phyloP scores from a whole-genome alignment of 495 filamentous ascomycete genomes.

The Entonaema liquescens region DNA sequence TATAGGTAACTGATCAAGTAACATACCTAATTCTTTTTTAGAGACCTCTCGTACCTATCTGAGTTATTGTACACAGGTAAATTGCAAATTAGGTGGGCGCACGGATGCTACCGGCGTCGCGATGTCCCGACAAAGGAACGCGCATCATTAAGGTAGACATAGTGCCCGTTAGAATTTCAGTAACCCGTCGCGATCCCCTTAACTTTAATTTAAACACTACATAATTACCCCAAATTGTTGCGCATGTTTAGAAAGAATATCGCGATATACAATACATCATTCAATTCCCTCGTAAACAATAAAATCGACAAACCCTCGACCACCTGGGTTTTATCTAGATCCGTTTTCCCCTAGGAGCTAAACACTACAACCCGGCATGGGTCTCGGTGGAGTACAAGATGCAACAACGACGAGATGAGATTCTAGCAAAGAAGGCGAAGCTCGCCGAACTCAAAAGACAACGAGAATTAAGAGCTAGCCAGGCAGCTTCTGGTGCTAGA shows the following conservation, averaged over 20 bases:
- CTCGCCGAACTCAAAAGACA: constrained; percentile 95
- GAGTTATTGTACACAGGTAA: neutral
- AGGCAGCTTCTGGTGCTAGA: constrained; percentile 67
- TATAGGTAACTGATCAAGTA: neutral
- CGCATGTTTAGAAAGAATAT: too few species aligned
- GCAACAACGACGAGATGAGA: constrained; percentile 91
- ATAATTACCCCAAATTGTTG: too few species aligned
- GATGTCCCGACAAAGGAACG: constrained; percentile 33
- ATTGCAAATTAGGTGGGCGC: constrained; percentile 9
- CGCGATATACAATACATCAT: neutral
- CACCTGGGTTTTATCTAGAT: neutral
- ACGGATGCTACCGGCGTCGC: constrained; percentile 28
- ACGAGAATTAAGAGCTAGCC: constrained; percentile 79
- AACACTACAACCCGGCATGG: constrained; percentile 47
- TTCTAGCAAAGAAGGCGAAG: constrained; percentile 90
- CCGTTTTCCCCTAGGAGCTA: neutral
- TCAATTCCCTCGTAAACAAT: neutral
- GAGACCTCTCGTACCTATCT: constrained; percentile 4
- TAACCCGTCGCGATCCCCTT: neutral
- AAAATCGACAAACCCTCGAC: neutral
- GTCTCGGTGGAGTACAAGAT: constrained; percentile 57
- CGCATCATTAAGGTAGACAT: constrained; percentile 24
- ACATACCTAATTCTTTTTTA: too few species aligned
- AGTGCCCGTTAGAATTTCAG: neutral
- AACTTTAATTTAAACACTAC: neutral